A percentile compares a stretch with the other conserved stretches of the same genome.
Conservation (phyloP, 23 red algal genomes). For the Chondrus crispus region DNA sequence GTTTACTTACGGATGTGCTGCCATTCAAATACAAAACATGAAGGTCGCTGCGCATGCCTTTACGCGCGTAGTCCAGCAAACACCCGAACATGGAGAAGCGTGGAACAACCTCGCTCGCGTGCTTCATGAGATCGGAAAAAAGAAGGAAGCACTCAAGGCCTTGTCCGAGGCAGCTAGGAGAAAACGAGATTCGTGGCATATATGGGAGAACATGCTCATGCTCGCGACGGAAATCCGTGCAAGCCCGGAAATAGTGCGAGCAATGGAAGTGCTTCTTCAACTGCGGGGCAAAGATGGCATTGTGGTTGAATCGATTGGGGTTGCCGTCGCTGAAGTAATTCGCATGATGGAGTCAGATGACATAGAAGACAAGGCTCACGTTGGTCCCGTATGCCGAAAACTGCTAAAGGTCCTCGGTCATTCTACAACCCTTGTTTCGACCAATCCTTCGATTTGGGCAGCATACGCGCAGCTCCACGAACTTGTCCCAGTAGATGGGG, state of each 20-base stretch:
- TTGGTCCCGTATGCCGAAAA: constrained; percentile 26
- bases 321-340: constrained; percentile 63
- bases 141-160: constrained; percentile 70
- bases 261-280: constrained; percentile 57
- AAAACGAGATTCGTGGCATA: constrained; percentile 67
- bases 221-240: constrained; percentile 46
- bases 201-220: constrained; percentile 68
- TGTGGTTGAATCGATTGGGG: constrained; percentile 22
- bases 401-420: constrained; percentile 68
- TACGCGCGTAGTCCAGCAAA: constrained; percentile 85
- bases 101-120: constrained; percentile 92
- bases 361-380: constrained; percentile 40
- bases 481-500: constrained; percentile 4
- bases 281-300: constrained; percentile 68
- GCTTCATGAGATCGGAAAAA: constrained; percentile 65
- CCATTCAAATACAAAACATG: constrained; percentile 59
- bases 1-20: constrained; percentile 77
- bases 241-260: constrained; percentile 16
- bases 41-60: constrained; percentile 68
- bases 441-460: constrained; percentile 76
- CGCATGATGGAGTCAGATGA: constrained; percentile 33
- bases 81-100: constrained; percentile 84
- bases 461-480: constrained; percentile 70
- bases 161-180: constrained; percentile 60
- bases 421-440: constrained; percentile 69